phyloP scores from a whole-genome alignment of 1,139 yeast species.

The Neolecta irregularis region DNA sequence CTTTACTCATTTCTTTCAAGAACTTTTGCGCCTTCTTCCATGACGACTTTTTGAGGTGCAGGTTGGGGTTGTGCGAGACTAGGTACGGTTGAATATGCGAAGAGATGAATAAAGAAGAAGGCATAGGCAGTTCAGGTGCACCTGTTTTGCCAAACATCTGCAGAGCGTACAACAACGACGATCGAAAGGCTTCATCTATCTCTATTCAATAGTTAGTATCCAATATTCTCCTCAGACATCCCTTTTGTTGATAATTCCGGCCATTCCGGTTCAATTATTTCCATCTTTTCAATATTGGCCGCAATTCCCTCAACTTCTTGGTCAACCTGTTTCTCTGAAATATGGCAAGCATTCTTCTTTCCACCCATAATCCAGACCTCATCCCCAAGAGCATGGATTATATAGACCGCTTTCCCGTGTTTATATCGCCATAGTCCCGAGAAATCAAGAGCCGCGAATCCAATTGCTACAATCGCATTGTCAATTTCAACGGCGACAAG shows the following conservation, averaged over 20 bases:
- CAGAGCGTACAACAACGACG: slow-evolving; percentile 32
- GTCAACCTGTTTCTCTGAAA: slow-evolving; percentile 5
- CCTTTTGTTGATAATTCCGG: slow-evolving; percentile 10
- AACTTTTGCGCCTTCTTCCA: slow-evolving; percentile 85
- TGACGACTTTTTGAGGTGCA: slow-evolving; percentile 53
- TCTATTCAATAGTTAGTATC: slow-evolving; percentile 48
- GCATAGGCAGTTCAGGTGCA: slow-evolving; percentile 40
- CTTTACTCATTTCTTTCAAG: slow-evolving; percentile 70
- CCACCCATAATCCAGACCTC: slow-evolving; percentile 22
- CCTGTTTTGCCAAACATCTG: slow-evolving; percentile 45
- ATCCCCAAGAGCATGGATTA: slow-evolving; percentile 27
- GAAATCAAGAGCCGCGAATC: slow-evolving; percentile 39
- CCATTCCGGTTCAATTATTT: slow-evolving; percentile 12
- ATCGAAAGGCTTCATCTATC: slow-evolving; percentile 58
- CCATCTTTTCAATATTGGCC: slow-evolving; percentile 14
- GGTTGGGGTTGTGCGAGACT: slow-evolving; percentile 40
- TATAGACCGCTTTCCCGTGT: slow-evolving; percentile 27
- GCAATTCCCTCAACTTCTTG: slow-evolving; percentile 2
- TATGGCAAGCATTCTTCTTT: slow-evolving; percentile 11
- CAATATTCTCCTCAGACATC: slow-evolving; percentile 18
- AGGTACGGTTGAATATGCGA: slow-evolving; percentile 52
- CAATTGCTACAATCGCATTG: slow-evolving; percentile 61
- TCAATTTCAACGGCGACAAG: slow-evolving; percentile 60
- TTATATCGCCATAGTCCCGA: slow-evolving; percentile 16
- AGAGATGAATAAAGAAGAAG: slow-evolving; percentile 60